phyloP scores from a whole-genome alignment of 768 basidiomycete genomes.

The Pleurotus pulmonarius region DNA sequence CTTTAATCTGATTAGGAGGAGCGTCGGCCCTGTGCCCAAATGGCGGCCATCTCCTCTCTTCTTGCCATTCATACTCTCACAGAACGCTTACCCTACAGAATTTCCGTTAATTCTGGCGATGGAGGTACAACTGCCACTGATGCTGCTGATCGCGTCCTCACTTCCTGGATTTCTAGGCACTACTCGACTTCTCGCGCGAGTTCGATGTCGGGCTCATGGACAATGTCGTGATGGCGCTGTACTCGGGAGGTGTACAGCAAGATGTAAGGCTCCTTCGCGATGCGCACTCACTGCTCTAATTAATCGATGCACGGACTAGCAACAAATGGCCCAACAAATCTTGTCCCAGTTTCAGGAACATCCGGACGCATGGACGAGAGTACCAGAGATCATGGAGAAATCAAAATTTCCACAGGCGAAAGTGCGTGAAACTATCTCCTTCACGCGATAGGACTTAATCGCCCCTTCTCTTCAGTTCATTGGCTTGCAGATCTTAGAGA shows the following conservation, averaged over 20 bases:
- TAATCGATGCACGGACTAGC: constrained; percentile 42
- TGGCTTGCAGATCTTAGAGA: constrained; percentile 95
- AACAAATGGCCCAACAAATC: constrained; percentile 91
- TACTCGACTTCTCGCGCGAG: constrained; percentile 91
- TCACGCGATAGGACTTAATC: background rate
- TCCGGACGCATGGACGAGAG: constrained; percentile 95
- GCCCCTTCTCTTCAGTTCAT: constrained; percentile 64
- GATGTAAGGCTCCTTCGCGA: constrained; percentile 53
- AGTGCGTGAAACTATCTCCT: constrained; percentile 31
- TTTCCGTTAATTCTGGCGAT: constrained; percentile 22
- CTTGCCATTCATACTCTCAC: no score
- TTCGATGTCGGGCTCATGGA: constrained; percentile 93
- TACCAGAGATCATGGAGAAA: constrained; percentile 87
- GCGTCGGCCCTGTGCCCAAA: no score
- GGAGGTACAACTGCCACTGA: constrained; percentile 35
- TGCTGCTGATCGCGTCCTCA: constrained; percentile 11
- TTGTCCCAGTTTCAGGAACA: constrained; percentile 96
- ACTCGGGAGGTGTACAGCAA: constrained; percentile 67
- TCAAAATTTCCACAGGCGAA: constrained; percentile 86
- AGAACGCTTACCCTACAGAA: no score
- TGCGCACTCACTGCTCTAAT: no score
- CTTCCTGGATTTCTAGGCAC: constrained; percentile 45
- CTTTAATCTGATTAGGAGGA: no score
- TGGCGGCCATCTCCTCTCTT: no score
- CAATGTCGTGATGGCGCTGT: constrained; percentile 90